These are phyloP conservation scores for Trichoderma atroviride DNA, from an alignment of 2,329 filamentous ascomycete genomes.

Conservation along the genomic window DNA sequence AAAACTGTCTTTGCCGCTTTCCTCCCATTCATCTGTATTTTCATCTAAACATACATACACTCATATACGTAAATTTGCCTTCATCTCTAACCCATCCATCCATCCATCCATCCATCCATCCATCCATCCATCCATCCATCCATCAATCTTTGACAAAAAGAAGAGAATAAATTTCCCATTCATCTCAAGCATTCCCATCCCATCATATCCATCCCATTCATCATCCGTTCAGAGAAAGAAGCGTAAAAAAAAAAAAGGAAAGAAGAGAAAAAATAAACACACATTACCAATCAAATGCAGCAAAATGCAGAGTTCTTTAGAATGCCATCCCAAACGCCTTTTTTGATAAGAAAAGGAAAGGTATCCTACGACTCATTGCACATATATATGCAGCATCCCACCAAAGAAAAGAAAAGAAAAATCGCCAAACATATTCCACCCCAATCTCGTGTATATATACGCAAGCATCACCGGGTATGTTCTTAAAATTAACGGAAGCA, in stretches of 20 bases:
- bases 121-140: constrained; percentile 31
- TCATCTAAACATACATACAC: constrained; percentile 33
- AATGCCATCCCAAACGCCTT: constrained; percentile 27
- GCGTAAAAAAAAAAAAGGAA: not conserved
- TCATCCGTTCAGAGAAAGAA: constrained; percentile 14
- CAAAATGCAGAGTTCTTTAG: constrained; percentile 21
- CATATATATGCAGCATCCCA: constrained; percentile 24
- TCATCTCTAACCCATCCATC: constrained; percentile 35
- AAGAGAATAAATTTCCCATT: not conserved
- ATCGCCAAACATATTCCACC: constrained; percentile 2
- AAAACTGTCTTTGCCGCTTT: not conserved
- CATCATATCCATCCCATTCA: not conserved
- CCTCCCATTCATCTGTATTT: not conserved
- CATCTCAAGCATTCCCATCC: not conserved
- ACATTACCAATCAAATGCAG: constrained; percentile 24
- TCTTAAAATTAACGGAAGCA: not conserved
- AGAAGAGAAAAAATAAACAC: not conserved
- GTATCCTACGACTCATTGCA: constrained; percentile 26
- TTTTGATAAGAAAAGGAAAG: constrained; percentile 16
- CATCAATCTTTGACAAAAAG: not conserved
- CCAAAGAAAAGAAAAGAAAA: constrained; percentile 3
- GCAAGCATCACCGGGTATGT: constrained; percentile 13
- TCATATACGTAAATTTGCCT: constrained; percentile 33
- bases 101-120: constrained; percentile 23
- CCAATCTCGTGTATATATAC: constrained; percentile 16